A percentile compares a stretch with the other conserved stretches of the same genome.
These are phyloP conservation scores for Apophysomyces variabilis DNA, from an alignment of 371 early-diverging fungal species.

Conservation along the genomic window DNA sequence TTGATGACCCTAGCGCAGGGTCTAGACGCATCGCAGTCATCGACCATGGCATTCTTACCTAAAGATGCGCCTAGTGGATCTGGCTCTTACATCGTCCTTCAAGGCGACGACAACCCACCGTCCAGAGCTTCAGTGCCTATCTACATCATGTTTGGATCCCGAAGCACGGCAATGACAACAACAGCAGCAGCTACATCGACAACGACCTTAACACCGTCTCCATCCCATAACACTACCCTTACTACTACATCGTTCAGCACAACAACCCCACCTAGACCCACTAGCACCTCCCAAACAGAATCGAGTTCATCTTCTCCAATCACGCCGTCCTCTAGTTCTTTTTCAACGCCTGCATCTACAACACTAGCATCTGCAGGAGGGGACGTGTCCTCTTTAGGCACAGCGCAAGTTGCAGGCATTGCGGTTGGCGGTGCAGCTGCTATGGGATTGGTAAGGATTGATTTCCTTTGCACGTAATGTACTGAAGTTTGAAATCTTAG, in stretches of 20 bases:
- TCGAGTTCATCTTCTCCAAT: background rate
- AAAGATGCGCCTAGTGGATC: slow-evolving; percentile 7
- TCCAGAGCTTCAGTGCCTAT: slow-evolving; percentile 1
- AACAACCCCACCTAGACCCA: too few relatives aligned
- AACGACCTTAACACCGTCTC: background rate
- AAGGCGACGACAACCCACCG: slow-evolving; percentile 16
- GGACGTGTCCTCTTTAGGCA: background rate
- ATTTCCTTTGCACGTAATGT: too few relatives aligned
- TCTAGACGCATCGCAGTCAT: slow-evolving; percentile 10
- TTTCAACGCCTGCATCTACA: background rate
- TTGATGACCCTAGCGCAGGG: background rate
- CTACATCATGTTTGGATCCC: slow-evolving; percentile 5
- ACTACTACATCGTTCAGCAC: background rate
- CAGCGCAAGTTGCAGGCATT: slow-evolving; percentile 7
- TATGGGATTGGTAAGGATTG: background rate
- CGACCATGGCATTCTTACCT: slow-evolving; percentile 7
- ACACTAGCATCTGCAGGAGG: background rate
- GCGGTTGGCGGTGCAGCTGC: background rate
- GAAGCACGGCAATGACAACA: background rate
- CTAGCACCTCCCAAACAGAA: background rate
- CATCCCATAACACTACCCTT: background rate
- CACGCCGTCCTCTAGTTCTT: background rate
- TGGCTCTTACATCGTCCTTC: slow-evolving; percentile 14
- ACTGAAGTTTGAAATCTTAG: background rate
- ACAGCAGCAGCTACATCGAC: background rate